Evolutionary conservation across 1,284 basidiomycete species (phyloP).

Genomic region (Coriolopsis trogii): DNA sequence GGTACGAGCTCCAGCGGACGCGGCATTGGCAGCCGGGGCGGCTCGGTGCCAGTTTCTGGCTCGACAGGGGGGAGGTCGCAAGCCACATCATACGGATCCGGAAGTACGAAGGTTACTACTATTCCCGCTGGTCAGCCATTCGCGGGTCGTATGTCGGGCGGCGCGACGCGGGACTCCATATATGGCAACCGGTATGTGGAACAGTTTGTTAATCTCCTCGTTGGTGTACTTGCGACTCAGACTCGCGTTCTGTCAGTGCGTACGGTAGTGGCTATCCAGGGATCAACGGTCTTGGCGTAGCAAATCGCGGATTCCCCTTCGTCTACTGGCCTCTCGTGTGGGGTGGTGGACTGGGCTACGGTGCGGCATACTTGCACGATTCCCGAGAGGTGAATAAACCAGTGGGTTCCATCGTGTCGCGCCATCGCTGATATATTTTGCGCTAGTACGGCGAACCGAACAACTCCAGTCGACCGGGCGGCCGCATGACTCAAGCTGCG

Average conservation of each 20-base stretch:
- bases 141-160: constrained; percentile 44
- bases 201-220: not conserved
- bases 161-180: constrained; percentile 41
- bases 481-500: constrained; percentile 50
- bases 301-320: constrained; percentile 54
- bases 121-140: constrained; percentile 47
- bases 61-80: constrained; percentile 30
- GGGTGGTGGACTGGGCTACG: constrained; percentile 41
- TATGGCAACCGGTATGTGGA: constrained; percentile 43
- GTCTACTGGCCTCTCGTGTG: constrained; percentile 63
- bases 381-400: constrained; percentile 37
- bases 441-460: constrained; percentile 55
- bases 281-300: constrained; percentile 43
- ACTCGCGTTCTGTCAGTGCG: constrained; percentile 33
- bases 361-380: constrained; percentile 46
- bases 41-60: constrained; percentile 31
- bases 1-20: constrained; percentile 26
- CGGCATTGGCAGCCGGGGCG: constrained; percentile 25
- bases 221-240: not conserved
- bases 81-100: constrained; percentile 40
- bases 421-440: not conserved
- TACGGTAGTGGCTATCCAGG: constrained; percentile 67
- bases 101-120: constrained; percentile 36
- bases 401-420: too few species aligned
- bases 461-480: constrained; percentile 63